Evolutionary conservation across 2,329 filamentous ascomycete genomes (phyloP), one percentile per base, ranked within the genome.

Genomic region (Trematosphaeria pertusa): DNA sequence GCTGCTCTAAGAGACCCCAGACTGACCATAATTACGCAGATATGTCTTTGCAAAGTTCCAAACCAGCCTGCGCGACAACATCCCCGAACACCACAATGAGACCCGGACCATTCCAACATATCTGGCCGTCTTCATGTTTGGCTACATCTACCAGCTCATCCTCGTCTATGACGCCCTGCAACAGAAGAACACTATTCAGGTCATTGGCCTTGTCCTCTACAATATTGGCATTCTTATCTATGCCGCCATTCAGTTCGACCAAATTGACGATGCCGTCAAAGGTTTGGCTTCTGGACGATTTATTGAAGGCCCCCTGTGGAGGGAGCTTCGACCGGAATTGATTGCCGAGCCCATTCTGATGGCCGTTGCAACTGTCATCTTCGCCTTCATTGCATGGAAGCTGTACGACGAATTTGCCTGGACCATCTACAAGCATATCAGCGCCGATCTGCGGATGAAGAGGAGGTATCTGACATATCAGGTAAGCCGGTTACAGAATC

Each of bases 371-470:
- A 93, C 89, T 2, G 55, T 92, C 5, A 65, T 85, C 42, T 86
- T 97, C 80, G 80, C 80, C 11, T 87, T 91, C 52, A 78, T 92
- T 40, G 86, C 93, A 2, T 97, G 91, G 89, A 97, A 96, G 76
- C 81, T 99, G 22, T 97, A 99, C 70, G 91, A 96, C 67, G 93
- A 97, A 72, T 99, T 99, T 73, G 93, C 94, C 9, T 99, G 94
- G 94, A 94, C 94, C 47, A 99, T 99, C 66, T 91, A 99, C 75
- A 99, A 99, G 80, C 92, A 96, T 73, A 99, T 99, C 69, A 96
- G 92, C 67, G 94, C 94, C 40, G 94, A 99, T 77, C 84, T 97
- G 69, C 86, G 91, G 64, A 91, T 99, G 87, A 97, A 97, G 82
- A 87, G 92, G 75, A 87, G 94, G 56, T 99, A 96, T 77, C 82